Conservation (phyloP, 1,284 basidiomycete species). For the Papiliotrema nemorosa region DNA sequence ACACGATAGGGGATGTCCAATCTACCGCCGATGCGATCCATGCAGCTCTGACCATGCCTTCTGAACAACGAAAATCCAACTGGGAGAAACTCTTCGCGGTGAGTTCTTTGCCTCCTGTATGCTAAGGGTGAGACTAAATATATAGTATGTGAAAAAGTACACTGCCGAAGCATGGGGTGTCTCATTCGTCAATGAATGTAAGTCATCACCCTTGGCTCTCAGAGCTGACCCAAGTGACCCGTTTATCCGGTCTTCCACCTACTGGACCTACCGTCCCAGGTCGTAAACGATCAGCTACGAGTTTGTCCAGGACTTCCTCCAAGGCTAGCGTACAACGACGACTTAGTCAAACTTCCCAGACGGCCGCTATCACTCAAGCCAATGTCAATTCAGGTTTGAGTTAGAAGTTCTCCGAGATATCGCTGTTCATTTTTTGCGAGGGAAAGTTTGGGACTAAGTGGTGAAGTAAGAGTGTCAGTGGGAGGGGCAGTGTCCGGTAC, state of each 20-base stretch:
- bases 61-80: conserved; percentile 77
- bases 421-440: too few species aligned
- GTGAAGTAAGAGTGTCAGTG: too few species aligned
- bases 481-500: too few species aligned
- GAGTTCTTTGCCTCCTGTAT: too few species aligned
- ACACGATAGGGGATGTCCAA: conserved; percentile 67
- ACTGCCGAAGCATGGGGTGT: conserved; percentile 89
- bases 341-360: neutral
- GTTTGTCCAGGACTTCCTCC: conserved; percentile 15
- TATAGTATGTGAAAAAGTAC: conserved; percentile 80
- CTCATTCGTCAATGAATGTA: conserved; percentile 76
- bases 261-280: conserved; percentile 24
- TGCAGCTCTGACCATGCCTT: conserved; percentile 85
- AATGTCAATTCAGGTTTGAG: too few species aligned
- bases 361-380: neutral
- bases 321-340: conserved; percentile 11
- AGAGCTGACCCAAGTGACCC: conserved; percentile 15
- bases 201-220: conserved; percentile 7
- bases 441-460: too few species aligned
- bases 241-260: conserved; percentile 25
- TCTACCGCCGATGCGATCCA: conserved; percentile 94
- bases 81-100: conserved; percentile 89
- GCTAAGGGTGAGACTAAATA: neutral
- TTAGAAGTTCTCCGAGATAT: too few species aligned
- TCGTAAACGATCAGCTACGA: conserved; percentile 23